phyloP scores from a whole-genome alignment of 495 filamentous ascomycete species.

The Penicillium chermesinum region DNA sequence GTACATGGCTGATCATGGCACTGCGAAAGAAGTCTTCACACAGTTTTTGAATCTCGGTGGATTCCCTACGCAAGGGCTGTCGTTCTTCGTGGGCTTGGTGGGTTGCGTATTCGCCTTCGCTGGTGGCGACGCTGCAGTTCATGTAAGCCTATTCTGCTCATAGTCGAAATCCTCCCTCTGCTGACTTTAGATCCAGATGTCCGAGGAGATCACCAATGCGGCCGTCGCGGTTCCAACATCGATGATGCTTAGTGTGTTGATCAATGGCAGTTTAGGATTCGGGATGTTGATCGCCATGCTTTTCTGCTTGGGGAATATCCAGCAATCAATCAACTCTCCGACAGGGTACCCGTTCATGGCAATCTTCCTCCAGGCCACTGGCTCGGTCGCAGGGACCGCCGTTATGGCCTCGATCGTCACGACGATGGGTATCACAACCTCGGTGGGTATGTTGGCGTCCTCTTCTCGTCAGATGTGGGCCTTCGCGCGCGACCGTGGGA shows the following conservation, averaged over 20 bases:
- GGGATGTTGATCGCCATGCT: slow-evolving; percentile 45
- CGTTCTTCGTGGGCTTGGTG: slow-evolving; percentile 40
- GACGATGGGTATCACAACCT: slow-evolving; percentile 33
- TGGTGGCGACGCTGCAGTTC: slow-evolving; percentile 37
- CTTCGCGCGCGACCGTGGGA: slow-evolving; percentile 11
- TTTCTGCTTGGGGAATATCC: slow-evolving; percentile 44
- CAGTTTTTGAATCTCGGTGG: slow-evolving; percentile 42
- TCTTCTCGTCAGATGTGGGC: slow-evolving; percentile 52
- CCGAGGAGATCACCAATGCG: slow-evolving; percentile 50
- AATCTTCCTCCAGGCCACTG: slow-evolving; percentile 43
- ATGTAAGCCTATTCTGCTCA: too few relatives aligned
- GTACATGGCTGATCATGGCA: slow-evolving; percentile 39
- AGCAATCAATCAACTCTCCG: slow-evolving; percentile 25
- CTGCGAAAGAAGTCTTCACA: slow-evolving; percentile 39
- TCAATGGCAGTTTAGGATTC: slow-evolving; percentile 48
- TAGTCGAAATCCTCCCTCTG: slow-evolving; percentile 23
- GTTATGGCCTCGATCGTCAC: slow-evolving; percentile 45
- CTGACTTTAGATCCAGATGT: slow-evolving; percentile 34
- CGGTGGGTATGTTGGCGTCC: slow-evolving; percentile 43
- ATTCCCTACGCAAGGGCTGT: slow-evolving; percentile 38
- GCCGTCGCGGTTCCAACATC: slow-evolving; percentile 40
- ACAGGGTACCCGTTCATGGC: slow-evolving; percentile 48
- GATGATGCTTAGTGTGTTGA: slow-evolving; percentile 39
- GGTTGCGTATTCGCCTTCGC: slow-evolving; percentile 40
- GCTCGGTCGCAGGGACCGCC: slow-evolving; percentile 35